A percentile compares a stretch with the other conserved stretches of the same genome.
These are phyloP conservation scores for Gossypium trilobum DNA, from an alignment of 441 rosid genomes.

Conservation along the genomic window DNA sequence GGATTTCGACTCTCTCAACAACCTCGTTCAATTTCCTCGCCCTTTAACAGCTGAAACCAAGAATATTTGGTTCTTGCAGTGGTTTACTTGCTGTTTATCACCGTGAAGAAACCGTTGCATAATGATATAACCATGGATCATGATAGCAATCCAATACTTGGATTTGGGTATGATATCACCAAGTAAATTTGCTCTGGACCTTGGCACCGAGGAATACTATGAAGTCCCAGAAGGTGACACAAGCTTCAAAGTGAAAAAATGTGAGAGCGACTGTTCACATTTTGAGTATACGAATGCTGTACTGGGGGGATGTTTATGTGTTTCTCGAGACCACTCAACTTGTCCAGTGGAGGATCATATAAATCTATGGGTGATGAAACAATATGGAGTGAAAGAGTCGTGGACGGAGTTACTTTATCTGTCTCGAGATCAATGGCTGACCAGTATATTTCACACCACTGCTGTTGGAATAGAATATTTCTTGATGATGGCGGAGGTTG, in stretches of 20 bases:
- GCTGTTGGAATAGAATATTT: background rate
- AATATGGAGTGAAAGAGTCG: background rate
- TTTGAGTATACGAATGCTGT: background rate
- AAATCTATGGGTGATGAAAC: conserved; percentile 1
- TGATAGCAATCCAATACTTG: background rate
- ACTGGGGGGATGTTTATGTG: background rate
- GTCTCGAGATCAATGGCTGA: conserved; percentile 10
- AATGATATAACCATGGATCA: background rate
- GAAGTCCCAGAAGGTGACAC: background rate
- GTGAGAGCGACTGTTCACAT: background rate
- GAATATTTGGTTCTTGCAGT: conserved; percentile 4
- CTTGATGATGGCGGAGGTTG: background rate
- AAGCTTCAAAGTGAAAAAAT: background rate
- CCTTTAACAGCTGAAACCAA: background rate
- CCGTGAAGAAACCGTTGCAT: background rate
- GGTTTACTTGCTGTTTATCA: conserved; percentile 7
- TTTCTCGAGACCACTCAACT: background rate
- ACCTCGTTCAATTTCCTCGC: conserved; percentile 1
- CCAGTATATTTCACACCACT: background rate
- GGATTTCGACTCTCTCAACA: background rate
- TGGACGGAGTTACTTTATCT: background rate
- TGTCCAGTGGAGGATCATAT: background rate
- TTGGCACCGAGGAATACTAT: background rate
- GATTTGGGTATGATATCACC: background rate
- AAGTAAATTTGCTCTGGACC: background rate